Percentiles rank a stretch among this genome's conserved stretches.
Evolutionary conservation across 768 basidiomycete genomes (phyloP).

Genomic region (Lactarius deliciosus): DNA sequence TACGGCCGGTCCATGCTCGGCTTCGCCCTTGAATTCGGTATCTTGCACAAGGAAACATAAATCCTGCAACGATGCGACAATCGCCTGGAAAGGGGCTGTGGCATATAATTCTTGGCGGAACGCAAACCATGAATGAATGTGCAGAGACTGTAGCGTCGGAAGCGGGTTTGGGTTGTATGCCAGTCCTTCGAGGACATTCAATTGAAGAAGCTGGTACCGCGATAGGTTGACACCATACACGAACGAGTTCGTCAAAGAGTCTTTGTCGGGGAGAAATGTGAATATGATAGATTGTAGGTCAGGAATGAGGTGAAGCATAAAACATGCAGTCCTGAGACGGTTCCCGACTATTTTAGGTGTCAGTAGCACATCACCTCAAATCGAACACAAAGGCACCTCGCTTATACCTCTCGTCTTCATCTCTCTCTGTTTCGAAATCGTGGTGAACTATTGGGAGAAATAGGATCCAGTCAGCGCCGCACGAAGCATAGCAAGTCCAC

Average conservation of each 20-base stretch:
- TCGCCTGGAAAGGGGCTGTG: background rate
- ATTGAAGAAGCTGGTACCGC: background rate
- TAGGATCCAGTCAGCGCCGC: too few relatives aligned
- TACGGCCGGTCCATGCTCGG: too few relatives aligned
- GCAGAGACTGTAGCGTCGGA: background rate
- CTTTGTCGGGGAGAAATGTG: background rate
- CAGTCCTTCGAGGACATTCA: background rate
- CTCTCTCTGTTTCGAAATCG: too few relatives aligned
- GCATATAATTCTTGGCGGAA: background rate
- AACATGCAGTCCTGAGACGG: background rate
- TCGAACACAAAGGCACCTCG: background rate
- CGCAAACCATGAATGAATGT: background rate
- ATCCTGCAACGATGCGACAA: background rate
- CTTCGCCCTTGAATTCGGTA: background rate
- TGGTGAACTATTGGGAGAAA: too few relatives aligned
- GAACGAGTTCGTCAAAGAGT: background rate
- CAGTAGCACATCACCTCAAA: background rate
- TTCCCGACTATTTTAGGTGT: background rate
- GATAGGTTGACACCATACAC: background rate
- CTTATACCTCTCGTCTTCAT: too few relatives aligned
- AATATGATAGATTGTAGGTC: background rate
- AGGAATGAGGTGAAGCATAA: background rate
- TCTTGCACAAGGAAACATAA: background rate
- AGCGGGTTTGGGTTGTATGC: constrained; percentile 2
- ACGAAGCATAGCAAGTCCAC: too few relatives aligned